A percentile compares a stretch with the other conserved stretches of the same genome.
phyloP scores from a whole-genome alignment of 179 eudicot species.

The Silene noctiflora region DNA sequence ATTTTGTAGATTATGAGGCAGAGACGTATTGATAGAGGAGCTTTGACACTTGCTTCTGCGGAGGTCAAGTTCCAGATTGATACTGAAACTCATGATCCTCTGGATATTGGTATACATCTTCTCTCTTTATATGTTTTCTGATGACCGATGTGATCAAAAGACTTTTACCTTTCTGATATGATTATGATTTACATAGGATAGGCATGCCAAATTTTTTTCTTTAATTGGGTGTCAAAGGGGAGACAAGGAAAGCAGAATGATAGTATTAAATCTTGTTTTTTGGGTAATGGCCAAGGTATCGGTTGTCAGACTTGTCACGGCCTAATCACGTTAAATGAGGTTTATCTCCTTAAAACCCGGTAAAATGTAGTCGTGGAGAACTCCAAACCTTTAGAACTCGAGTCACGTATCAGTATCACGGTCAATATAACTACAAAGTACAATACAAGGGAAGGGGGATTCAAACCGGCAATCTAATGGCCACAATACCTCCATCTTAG shows the following conservation, averaged over 20 bases:
- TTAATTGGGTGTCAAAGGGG: background rate
- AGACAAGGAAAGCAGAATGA: background rate
- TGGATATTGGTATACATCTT: conserved; percentile 72
- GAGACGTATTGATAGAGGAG: conserved; percentile 95
- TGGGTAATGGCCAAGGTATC: too few relatives aligned
- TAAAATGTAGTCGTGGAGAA: too few relatives aligned
- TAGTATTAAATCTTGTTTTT: too few relatives aligned
- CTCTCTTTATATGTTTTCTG: background rate
- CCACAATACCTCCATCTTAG: background rate
- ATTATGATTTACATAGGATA: background rate
- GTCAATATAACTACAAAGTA: background rate
- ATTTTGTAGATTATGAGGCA: conserved; percentile 80
- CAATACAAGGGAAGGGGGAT: background rate
- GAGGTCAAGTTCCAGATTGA: conserved; percentile 98
- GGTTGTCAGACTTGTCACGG: too few relatives aligned
- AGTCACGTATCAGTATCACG: too few relatives aligned
- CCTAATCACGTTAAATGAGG: too few relatives aligned
- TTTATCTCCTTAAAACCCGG: too few relatives aligned
- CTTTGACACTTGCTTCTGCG: conserved; percentile 96
- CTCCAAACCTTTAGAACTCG: too few relatives aligned
- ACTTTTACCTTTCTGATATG: background rate
- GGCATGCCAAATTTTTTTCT: background rate
- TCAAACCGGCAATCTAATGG: background rate
- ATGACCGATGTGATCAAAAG: background rate
- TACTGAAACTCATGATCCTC: conserved; percentile 97